These are phyloP conservation scores for Cubamyces sp. DNA, from an alignment of 768 basidiomycete species.

Conservation along the genomic window DNA sequence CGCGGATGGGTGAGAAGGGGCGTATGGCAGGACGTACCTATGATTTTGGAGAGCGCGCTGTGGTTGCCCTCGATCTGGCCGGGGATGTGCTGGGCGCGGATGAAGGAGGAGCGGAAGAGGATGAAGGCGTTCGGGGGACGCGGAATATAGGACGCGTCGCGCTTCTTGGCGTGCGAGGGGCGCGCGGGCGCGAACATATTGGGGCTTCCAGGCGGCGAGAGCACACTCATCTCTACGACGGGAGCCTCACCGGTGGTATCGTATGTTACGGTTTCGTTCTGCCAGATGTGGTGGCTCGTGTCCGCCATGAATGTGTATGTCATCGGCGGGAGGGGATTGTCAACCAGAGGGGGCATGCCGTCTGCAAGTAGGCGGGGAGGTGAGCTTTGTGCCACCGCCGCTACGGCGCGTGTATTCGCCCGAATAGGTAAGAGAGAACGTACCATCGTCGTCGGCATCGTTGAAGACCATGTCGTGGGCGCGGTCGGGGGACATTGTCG, in stretches of 20 bases:
- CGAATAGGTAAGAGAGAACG: constrained; percentile 24
- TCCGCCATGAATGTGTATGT: constrained; percentile 68
- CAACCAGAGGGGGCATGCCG: constrained; percentile 48
- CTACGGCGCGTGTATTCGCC: constrained; percentile 25
- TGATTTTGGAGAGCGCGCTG: constrained; percentile 79
- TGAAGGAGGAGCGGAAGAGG: constrained; percentile 80
- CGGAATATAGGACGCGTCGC: constrained; percentile 76
- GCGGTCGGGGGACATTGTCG: constrained; percentile 27
- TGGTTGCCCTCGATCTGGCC: constrained; percentile 82
- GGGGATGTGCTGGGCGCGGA: constrained; percentile 72
- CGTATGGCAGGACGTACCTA: constrained; percentile 49
- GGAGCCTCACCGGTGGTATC: constrained; percentile 35
- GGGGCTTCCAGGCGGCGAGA: constrained; percentile 29
- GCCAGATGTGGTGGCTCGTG: constrained; percentile 58
- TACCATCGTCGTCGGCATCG: constrained; percentile 44
- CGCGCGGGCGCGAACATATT: constrained; percentile 43
- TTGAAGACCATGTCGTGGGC: constrained; percentile 33
- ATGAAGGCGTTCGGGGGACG: constrained; percentile 87
- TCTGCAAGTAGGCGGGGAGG: constrained; percentile 29
- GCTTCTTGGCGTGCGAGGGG: constrained; percentile 59
- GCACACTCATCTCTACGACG: constrained; percentile 28
- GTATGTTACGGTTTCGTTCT: constrained; percentile 40
- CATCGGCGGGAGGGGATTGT: constrained; percentile 52
- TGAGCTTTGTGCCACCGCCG: constrained; percentile 18
- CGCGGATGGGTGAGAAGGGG: constrained; percentile 9